Evolutionary conservation across 257 asterid species (phyloP).

Genomic region (Nicotiana attenuata): DNA sequence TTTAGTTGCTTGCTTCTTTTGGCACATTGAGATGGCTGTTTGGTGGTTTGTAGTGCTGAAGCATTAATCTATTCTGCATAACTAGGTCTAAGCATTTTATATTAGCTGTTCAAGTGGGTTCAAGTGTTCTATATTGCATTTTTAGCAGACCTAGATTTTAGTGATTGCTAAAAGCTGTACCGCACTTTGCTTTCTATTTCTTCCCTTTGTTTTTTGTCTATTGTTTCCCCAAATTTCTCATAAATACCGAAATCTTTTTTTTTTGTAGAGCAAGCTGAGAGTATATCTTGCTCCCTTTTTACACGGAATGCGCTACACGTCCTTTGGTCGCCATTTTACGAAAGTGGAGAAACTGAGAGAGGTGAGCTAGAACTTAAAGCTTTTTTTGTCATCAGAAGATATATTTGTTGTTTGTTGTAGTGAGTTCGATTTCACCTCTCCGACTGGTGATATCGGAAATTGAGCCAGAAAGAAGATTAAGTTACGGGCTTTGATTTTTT

Average conservation of each 20-base stretch:
- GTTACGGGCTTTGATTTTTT: not conserved
- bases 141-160: not conserved
- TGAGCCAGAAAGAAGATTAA: not conserved
- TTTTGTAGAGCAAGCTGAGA: conserved; percentile 60
- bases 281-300: conserved; percentile 79
- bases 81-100: not conserved
- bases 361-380: conserved; percentile 42
- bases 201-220: not conserved
- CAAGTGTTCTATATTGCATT: not conserved
- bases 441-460: not conserved
- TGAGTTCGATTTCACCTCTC: not conserved
- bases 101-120: not conserved
- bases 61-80: not conserved
- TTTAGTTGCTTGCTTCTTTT: not conserved
- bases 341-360: conserved; percentile 63
- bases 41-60: not conserved
- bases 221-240: not conserved
- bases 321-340: conserved; percentile 95
- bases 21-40: not conserved
- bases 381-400: conserved; percentile 8
- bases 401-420: not conserved
- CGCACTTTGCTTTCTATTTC: not conserved
- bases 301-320: conserved; percentile 81
- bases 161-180: not conserved
- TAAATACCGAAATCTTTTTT: not conserved